Conservation (phyloP, 2,329 filamentous ascomycete species). For the Sarocladiaceae sp. region DNA sequence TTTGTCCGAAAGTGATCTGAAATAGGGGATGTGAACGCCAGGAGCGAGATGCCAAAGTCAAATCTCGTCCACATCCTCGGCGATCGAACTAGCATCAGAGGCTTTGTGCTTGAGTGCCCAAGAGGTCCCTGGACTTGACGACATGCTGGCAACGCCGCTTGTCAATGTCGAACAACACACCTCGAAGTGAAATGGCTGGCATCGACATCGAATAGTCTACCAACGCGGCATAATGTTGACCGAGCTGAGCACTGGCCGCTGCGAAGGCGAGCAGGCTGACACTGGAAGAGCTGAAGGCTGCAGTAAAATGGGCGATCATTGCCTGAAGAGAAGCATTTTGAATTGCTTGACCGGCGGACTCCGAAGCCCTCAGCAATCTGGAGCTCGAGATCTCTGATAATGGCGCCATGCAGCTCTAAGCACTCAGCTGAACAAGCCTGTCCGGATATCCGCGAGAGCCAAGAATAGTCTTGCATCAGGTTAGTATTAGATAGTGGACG, state of each 20-base stretch:
- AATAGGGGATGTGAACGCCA: not conserved
- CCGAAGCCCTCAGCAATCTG: no score
- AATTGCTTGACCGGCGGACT: not conserved
- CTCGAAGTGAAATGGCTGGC: no score
- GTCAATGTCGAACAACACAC: no score
- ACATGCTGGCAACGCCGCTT: no score
- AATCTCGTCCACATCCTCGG: not conserved
- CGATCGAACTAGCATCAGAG: not conserved
- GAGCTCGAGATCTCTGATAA: not conserved
- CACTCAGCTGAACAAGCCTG: conserved; percentile 3
- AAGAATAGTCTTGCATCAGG: no score
- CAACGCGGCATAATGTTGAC: no score
- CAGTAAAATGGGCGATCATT: not conserved
- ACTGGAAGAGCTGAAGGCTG: not conserved
- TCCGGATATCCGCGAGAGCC: not conserved
- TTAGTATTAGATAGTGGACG: no score
- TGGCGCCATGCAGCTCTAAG: not conserved
- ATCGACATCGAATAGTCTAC: no score
- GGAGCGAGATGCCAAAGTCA: not conserved
- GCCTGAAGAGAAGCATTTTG: not conserved
- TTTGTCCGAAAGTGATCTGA: not conserved
- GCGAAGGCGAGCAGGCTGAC: not conserved
- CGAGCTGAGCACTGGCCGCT: no score
- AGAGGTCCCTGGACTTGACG: no score
- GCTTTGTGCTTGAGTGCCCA: no score